Percentiles rank a stretch among this genome's conserved stretches.
Conservation (phyloP, 306 rosid genomes). For the Acacia confusa region DNA sequence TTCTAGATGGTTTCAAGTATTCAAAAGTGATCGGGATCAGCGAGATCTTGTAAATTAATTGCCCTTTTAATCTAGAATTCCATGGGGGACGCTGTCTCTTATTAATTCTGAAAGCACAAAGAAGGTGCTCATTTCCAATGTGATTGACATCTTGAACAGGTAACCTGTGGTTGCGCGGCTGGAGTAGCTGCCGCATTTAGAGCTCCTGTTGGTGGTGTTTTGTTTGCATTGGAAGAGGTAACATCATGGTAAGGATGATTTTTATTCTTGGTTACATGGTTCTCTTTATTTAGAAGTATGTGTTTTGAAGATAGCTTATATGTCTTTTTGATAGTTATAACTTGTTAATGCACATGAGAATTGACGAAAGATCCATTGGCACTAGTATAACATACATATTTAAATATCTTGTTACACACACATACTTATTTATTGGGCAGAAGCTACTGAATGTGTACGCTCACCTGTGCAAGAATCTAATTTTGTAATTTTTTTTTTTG, state of each 20-base stretch:
- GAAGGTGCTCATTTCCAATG: background rate
- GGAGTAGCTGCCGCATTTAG: conserved; percentile 99
- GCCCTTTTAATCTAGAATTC: conserved; percentile 24
- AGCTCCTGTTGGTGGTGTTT: conserved; percentile 98
- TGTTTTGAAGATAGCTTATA: conserved; percentile 35
- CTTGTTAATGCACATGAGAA: background rate
- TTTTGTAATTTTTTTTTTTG: background rate
- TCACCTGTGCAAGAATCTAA: background rate
- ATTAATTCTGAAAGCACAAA: background rate
- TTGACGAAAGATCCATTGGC: background rate
- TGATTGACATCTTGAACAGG: conserved; percentile 53
- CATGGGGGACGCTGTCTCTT: background rate
- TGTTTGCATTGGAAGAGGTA: conserved; percentile 97
- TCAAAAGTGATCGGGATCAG: conserved; percentile 88
- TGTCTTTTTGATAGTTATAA: conserved; percentile 4
- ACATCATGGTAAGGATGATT: conserved; percentile 77
- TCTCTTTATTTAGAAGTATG: conserved; percentile 45
- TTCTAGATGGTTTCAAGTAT: conserved; percentile 91
- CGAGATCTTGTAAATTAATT: conserved; percentile 77
- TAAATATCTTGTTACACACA: background rate
- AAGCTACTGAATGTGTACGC: background rate
- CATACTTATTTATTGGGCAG: background rate
- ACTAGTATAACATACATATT: background rate
- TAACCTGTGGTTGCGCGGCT: conserved; percentile 99
- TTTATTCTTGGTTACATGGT: conserved; percentile 20